Evolutionary conservation across 2,329 filamentous ascomycete species (phyloP), one percentile per base, ranked within the genome.

Genomic region (Graphium sp.): DNA sequence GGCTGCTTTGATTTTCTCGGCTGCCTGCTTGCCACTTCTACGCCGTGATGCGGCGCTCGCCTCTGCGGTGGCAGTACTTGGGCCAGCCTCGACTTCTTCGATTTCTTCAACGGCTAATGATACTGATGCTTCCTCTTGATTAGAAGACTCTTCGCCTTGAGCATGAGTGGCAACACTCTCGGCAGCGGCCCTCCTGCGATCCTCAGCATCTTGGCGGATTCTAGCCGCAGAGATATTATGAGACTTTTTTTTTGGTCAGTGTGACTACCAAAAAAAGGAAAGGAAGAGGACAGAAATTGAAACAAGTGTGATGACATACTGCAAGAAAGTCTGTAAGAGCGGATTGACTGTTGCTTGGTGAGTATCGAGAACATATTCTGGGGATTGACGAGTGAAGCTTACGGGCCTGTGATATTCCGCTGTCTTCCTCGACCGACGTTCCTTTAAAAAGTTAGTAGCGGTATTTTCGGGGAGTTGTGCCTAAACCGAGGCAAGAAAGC

Each of bases 201-300:
- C 46, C 18, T 61, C 55, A 12, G 62, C 62, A 35, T 64, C 56
- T 13, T 53, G 45, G 20, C 59, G 56, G 32, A 72, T 72, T 33
- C 66, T 58, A 17, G 55, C 47, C 3, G 67, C 64, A 14, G 69
- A 80, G 38, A 83, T 83, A 41, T 81, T 81, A 47, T 80, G 74
- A 3, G 75, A 69, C 66, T 76, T 20, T 12, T n/a, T n/a, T n/a
- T n/a, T n/a, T n/a, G n/a, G n/a, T n/a, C n/a, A n/a, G n/a, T n/a
- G n/a, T n/a, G n/a, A n/a, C n/a, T n/a, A n/a, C n/a, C n/a, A n/a
- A n/a, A n/a, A n/a, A n/a, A n/a, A n/a, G n/a, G 15, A 18, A 27
- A 22, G 20, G 18, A 22, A 23, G 31, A 11, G 17, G n/a, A 18
- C 2, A 22, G 19, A 24, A 7, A 23, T 6, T 5, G 24, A 18